phyloP scores from a whole-genome alignment of 139 green algal species.

The Volvox africanus region DNA sequence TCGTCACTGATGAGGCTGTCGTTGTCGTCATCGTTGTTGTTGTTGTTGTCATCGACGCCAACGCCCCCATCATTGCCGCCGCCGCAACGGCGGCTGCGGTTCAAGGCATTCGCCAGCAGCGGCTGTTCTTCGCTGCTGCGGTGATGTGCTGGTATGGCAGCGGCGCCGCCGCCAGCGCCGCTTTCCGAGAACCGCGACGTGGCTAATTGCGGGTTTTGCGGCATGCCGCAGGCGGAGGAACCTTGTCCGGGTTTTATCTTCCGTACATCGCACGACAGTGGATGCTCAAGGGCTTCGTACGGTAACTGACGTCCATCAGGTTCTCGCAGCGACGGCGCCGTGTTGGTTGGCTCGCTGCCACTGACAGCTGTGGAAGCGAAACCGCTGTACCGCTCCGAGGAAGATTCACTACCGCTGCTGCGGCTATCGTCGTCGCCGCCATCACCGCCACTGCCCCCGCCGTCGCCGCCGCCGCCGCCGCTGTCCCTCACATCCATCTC shows the following conservation, averaged over 20 bases:
- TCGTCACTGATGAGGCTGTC: not conserved
- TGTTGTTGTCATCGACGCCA: not conserved
- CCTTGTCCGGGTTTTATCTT: not conserved
- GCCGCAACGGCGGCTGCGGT: not conserved
- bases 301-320: not conserved
- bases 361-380: not conserved
- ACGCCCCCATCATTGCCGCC: not conserved
- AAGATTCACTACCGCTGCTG: not conserved
- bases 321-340: not conserved
- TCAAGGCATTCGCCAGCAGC: not conserved
- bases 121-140: slow-evolving; percentile 20
- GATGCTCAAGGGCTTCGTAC: not conserved
- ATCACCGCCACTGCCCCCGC: not conserved
- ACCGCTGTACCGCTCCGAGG: not conserved
- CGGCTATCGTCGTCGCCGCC: not conserved
- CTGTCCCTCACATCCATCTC: not conserved
- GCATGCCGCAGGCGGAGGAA: not conserved
- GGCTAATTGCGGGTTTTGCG: not conserved
- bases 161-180: not conserved
- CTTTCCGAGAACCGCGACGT: not conserved
- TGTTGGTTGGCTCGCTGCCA: not conserved
- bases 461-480: not conserved
- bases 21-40: not conserved
- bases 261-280: not conserved
- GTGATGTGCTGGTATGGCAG: not conserved